Base-by-base conservation (phyloP, 139 green algal genomes). In the Chlorella sp. region DNA sequence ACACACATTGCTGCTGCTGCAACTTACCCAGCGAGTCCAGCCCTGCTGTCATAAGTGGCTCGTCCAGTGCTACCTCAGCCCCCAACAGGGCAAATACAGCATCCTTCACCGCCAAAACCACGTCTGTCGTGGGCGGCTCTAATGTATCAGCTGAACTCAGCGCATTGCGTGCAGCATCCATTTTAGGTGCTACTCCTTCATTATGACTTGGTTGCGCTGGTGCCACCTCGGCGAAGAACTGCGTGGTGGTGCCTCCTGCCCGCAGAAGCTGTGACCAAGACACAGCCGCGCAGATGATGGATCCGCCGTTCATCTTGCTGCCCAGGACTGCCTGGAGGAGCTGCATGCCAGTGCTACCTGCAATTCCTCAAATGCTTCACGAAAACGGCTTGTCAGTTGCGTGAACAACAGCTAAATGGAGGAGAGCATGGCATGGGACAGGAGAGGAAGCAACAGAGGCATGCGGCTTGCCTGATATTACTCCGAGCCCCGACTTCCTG, bases 11-110 rank as follows among this genome's bases (percentile, higher is more conserved):
- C 14, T 14, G 0, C n/a, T 48, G 34, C 71, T 3, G 0, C 7
- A 28, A 76, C 84, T 34, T 92, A 28, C 94, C 94, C 76, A 98
- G 89, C 0, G 94, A 97, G 91, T 98, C 93, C 4, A 95, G 66
- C 14, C 92, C 93, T 30, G 86, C 86, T 2, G 90, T 90, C 90
- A 95, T 95, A 16, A 95, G 90, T 4, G 91, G 83, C 69, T 89
- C 68, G 71, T 81, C 40, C n/a, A 42, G 39, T 32, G 71, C 30
- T 16, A 81, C 68, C 4, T 32, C 3, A 4, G 5, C 22, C 21
- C 68, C 68, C 16, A 88, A 69, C 30, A 88, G 5, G 28, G 5
- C 18, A 73, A 89, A 89, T 94, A 14, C 93, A 0, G 91, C 91
- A 4, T 79, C 34, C 18, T 37, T 61, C 5, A 87, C 83, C 37